Percentiles rank a stretch among this genome's conserved stretches.
Evolutionary conservation across 345 rosid genomes (phyloP).

Genomic region (Conringia planisiliqua): DNA sequence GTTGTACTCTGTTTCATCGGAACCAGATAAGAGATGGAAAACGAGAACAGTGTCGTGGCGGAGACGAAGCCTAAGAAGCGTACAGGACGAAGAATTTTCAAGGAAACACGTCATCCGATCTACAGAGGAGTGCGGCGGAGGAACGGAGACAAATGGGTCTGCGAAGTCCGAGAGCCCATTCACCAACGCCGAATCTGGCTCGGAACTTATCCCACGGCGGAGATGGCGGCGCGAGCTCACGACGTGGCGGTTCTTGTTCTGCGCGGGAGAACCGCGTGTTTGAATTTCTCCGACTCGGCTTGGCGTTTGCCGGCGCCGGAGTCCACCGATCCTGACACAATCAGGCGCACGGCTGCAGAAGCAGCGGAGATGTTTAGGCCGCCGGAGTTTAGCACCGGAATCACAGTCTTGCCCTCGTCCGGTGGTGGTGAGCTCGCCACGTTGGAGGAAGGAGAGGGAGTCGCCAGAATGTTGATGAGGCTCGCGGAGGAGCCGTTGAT

Average conservation of each 20-base stretch:
- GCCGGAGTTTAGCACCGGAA: slow-evolving; percentile 12
- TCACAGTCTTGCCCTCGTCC: slow-evolving; percentile 13
- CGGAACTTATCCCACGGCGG: slow-evolving; percentile 62
- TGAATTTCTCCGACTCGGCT: slow-evolving; percentile 61
- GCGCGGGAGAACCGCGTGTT: slow-evolving; percentile 57
- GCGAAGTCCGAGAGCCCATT: slow-evolving; percentile 61
- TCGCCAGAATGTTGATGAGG: background rate
- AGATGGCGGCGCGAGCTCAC: slow-evolving; percentile 78
- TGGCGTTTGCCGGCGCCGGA: slow-evolving; percentile 53
- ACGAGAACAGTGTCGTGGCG: slow-evolving; percentile 32
- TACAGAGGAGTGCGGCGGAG: slow-evolving; percentile 55
- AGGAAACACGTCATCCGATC: slow-evolving; percentile 69
- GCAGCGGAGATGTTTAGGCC: slow-evolving; percentile 53
- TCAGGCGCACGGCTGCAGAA: slow-evolving; percentile 43
- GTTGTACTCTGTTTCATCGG: background rate
- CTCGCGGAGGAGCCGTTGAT: slow-evolving; percentile 64
- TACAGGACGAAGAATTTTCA: slow-evolving; percentile 49
- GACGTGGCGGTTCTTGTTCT: slow-evolving; percentile 67
- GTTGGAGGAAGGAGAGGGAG: background rate
- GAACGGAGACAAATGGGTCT: slow-evolving; percentile 60
- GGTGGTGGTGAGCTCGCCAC: slow-evolving; percentile 2
- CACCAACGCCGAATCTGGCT: slow-evolving; percentile 62
- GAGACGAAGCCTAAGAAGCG: slow-evolving; percentile 55
- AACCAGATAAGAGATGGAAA: slow-evolving; percentile 17
- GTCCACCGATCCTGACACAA: slow-evolving; percentile 37